phyloP scores from a whole-genome alignment of 2,329 filamentous ascomycete genomes.

The Escovopsis sp. region DNA sequence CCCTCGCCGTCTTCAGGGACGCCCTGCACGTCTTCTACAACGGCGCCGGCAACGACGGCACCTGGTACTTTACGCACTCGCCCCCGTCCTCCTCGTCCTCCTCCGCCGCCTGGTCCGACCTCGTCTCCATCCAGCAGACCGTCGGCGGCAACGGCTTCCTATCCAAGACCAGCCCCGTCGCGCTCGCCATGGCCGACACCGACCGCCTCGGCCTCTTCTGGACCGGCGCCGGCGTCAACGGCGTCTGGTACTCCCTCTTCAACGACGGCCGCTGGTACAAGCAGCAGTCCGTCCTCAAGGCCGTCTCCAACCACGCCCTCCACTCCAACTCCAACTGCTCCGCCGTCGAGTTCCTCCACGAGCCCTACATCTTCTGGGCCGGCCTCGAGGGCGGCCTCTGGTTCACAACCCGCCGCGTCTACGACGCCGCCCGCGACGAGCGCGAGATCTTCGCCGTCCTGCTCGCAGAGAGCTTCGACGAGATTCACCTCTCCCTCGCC shows the following conservation, averaged over 20 bases:
- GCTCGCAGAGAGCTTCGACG: too few relatives aligned
- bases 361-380: neutral
- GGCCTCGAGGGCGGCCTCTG: neutral
- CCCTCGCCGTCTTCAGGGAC: neutral
- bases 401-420: neutral
- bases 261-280: neutral
- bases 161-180: neutral
- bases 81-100: neutral
- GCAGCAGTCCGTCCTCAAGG: neutral
- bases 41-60: neutral
- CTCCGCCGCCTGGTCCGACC: neutral
- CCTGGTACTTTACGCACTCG: neutral
- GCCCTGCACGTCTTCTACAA: neutral
- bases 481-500: too few relatives aligned
- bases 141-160: neutral
- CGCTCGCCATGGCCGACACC: neutral
- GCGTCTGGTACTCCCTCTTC: neutral
- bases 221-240: neutral
- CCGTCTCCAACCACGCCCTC: slow-evolving; percentile 5
- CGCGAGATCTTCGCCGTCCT: neutral
- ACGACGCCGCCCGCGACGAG: neutral
- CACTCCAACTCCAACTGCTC: slow-evolving; percentile 11
- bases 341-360: slow-evolving; percentile 3
- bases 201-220: neutral
- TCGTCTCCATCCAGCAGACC: neutral